Conservation (phyloP, 2,329 filamentous ascomycete species). For the Fusarium tricinctum region DNA sequence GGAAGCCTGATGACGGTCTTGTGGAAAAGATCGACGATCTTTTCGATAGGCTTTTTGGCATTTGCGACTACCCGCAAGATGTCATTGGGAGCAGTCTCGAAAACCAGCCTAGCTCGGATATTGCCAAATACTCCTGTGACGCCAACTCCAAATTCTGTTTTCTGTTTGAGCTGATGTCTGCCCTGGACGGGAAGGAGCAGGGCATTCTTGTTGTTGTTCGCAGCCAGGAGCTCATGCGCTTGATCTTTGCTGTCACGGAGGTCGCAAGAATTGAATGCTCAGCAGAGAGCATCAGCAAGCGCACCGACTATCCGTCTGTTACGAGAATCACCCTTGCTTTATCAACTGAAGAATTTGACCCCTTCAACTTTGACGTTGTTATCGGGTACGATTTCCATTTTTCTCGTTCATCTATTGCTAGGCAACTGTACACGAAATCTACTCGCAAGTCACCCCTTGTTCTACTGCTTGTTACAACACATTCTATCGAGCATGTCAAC, state of each 20-base stretch:
- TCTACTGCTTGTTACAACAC: constrained; percentile 63
- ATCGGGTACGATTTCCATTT: constrained; percentile 66
- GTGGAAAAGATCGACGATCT: constrained; percentile 65
- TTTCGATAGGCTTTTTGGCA: constrained; percentile 64
- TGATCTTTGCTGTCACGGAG: constrained; percentile 65
- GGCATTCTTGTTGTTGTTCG: constrained; percentile 68
- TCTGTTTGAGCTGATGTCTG: constrained; percentile 63
- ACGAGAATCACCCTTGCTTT: constrained; percentile 60
- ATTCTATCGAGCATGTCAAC: constrained; percentile 70
- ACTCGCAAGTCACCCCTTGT: constrained; percentile 58
- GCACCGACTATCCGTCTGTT: constrained; percentile 52
- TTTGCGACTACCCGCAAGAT: constrained; percentile 71
- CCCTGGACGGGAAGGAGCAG: constrained; percentile 59
- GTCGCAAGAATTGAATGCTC: constrained; percentile 56
- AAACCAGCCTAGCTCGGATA: constrained; percentile 56
- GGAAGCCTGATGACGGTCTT: constrained; percentile 57
- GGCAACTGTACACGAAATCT: constrained; percentile 36
- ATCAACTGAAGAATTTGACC: constrained; percentile 56
- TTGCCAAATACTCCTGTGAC: constrained; percentile 67
- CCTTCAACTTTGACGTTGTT: constrained; percentile 63
- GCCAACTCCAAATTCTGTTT: constrained; percentile 74
- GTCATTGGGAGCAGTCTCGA: constrained; percentile 60
- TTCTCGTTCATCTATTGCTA: constrained; percentile 57
- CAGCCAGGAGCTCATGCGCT: constrained; percentile 63
- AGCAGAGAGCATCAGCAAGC: constrained; percentile 52